phyloP scores from a whole-genome alignment of 129 eudicot genomes.

The Heracleum sosnowskyi region DNA sequence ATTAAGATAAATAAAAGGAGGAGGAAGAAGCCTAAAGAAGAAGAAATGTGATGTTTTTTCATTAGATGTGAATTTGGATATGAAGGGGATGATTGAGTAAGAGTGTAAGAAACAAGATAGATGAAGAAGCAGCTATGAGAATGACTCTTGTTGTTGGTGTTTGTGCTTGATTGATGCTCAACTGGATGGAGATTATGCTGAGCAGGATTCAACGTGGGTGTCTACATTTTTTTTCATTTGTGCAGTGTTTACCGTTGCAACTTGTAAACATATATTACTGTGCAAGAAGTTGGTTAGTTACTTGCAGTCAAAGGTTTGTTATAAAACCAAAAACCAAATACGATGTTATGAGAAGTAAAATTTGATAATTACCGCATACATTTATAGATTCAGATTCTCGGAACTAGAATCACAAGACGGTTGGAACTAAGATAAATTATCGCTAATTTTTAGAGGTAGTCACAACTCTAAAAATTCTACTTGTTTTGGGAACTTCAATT shows the following conservation, averaged over 20 bases:
- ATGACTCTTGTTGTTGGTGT: background rate
- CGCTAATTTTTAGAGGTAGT: too few species aligned
- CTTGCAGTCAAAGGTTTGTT: constrained; percentile 1
- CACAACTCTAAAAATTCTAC: too few species aligned
- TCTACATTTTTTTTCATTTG: constrained; percentile 20
- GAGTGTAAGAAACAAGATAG: background rate
- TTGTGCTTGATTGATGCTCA: constrained; percentile 3
- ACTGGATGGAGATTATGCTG: constrained; percentile 13
- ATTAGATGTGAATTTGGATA: constrained; percentile 13
- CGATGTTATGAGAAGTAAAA: background rate
- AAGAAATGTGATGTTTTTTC: constrained; percentile 2
- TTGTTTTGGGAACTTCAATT: too few species aligned
- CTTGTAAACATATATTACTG: constrained; percentile 6
- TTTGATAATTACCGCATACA: too few species aligned
- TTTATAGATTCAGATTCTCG: too few species aligned
- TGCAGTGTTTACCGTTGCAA: constrained; percentile 3
- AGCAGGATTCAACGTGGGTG: constrained; percentile 33
- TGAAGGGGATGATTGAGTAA: constrained; percentile 9
- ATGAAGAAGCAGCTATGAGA: constrained; percentile 20
- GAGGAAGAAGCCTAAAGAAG: constrained; percentile 8
- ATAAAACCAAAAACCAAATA: background rate
- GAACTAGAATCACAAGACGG: too few species aligned
- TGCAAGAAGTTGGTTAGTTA: background rate
- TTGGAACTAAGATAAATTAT: too few species aligned
- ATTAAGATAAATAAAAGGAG: constrained; percentile 14